A percentile compares a stretch with the other conserved stretches of the same genome.
phyloP scores from a whole-genome alignment of 192 early-diverging fungal species.

The Spinellus fusiger region DNA sequence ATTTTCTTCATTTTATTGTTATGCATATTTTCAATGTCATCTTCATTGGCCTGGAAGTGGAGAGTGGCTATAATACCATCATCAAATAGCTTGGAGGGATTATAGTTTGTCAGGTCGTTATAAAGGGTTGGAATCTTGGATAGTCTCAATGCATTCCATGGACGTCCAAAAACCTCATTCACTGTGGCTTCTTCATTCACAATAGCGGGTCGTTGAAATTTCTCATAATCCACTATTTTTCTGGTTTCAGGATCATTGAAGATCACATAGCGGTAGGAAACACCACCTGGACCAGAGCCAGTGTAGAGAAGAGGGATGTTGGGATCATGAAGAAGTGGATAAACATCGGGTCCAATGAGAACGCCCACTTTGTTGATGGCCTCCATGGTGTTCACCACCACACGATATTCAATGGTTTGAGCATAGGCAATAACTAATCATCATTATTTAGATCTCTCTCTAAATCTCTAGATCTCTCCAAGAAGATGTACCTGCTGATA shows the following conservation, averaged over 20 bases:
- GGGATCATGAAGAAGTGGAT: neutral
- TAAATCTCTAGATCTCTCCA: too few relatives aligned
- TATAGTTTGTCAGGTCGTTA: neutral
- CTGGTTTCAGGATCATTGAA: neutral
- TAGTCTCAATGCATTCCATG: conserved; percentile 20
- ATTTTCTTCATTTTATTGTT: conserved; percentile 8
- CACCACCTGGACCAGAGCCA: conserved; percentile 2
- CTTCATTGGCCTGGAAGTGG: conserved; percentile 20
- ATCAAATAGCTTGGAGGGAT: conserved; percentile 27
- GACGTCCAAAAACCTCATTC: conserved; percentile 17
- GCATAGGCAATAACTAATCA: too few relatives aligned
- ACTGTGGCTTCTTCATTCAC: neutral
- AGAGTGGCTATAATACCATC: conserved; percentile 33
- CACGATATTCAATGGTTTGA: conserved; percentile 10
- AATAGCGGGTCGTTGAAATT: conserved; percentile 18
- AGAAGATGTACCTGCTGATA: too few relatives aligned
- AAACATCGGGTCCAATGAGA: conserved; percentile 5
- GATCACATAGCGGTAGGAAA: conserved; percentile 12
- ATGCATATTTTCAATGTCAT: conserved; percentile 18
- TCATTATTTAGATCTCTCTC: too few relatives aligned
- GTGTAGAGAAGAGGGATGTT: conserved; percentile 8
- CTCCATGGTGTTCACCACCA: neutral
- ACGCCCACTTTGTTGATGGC: neutral
- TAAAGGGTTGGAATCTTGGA: conserved; percentile 4
- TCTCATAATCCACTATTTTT: conserved; percentile 7